Percentiles rank a stretch among this genome's conserved stretches.
Conservation (phyloP, 495 filamentous ascomycete species). For the Penicillium odoratum region DNA sequence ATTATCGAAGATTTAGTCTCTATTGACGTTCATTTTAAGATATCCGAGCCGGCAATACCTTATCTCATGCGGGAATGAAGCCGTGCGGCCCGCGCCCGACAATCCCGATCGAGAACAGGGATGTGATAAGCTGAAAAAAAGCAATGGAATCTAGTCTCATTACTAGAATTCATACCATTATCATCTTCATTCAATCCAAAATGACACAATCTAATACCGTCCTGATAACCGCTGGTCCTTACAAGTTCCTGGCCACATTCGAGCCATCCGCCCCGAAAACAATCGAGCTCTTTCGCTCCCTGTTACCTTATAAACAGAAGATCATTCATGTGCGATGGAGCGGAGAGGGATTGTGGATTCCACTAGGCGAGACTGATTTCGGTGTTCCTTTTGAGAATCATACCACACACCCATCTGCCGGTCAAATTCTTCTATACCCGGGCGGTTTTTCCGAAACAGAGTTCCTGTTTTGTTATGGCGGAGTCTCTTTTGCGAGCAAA, state of each 20-base stretch:
- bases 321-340: slow-evolving; percentile 32
- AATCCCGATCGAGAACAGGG: neutral
- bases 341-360: slow-evolving; percentile 30
- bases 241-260: slow-evolving; percentile 24
- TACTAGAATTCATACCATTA: neutral
- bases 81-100: slow-evolving; percentile 24
- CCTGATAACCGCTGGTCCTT: slow-evolving; percentile 24
- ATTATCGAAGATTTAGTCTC: neutral
- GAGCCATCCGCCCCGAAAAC: slow-evolving; percentile 26
- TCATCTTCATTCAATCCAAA: neutral
- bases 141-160: neutral
- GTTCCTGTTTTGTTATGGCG: slow-evolving; percentile 29
- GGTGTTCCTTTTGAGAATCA: slow-evolving; percentile 28
- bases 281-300: slow-evolving; percentile 20
- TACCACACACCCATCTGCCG: slow-evolving; percentile 25
- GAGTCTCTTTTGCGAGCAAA: slow-evolving; percentile 26
- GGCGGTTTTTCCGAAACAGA: slow-evolving; percentile 30
- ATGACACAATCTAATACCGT: slow-evolving; percentile 10
- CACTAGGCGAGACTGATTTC: slow-evolving; percentile 28
- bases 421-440: slow-evolving; percentile 28
- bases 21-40: neutral
- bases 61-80: slow-evolving; percentile 1
- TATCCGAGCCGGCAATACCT: slow-evolving; percentile 5
- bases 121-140: neutral
- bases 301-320: slow-evolving; percentile 29